Evolutionary conservation across 179 eudicot species (phyloP).

Genomic region (Beta macrorhiza): DNA sequence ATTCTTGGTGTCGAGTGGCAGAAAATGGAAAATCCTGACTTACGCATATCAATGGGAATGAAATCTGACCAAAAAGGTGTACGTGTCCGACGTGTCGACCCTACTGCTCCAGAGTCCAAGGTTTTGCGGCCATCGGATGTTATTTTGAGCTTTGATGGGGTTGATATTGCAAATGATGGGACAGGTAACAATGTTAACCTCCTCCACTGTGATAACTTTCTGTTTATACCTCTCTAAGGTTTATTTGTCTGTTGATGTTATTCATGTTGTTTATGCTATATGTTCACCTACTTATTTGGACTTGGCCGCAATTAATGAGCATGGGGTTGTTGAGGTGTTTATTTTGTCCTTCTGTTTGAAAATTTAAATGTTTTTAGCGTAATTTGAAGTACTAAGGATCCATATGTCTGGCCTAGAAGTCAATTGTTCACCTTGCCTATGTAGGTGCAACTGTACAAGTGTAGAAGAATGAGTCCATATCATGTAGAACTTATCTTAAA

Average conservation of each 20-base stretch:
- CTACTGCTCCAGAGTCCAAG: conserved; percentile 78
- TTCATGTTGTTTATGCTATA: not conserved
- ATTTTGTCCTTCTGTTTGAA: not conserved
- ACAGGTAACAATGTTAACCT: conserved; percentile 51
- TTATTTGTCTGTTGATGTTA: not conserved
- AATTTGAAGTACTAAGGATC: not conserved
- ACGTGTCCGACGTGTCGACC: conserved; percentile 85
- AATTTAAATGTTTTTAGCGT: not conserved
- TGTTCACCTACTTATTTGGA: not conserved
- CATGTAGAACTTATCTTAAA: no score
- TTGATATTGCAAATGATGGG: conserved; percentile 94
- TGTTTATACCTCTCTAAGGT: not conserved
- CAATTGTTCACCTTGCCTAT: not conserved
- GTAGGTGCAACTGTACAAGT: not conserved
- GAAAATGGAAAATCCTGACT: conserved; percentile 95
- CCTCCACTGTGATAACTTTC: not conserved
- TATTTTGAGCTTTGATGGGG: conserved; percentile 88
- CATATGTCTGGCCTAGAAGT: not conserved
- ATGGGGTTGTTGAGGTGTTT: not conserved
- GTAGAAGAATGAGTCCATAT: no score
- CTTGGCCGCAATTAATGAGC: not conserved
- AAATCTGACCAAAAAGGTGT: conserved; percentile 88
- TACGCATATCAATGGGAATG: conserved; percentile 81
- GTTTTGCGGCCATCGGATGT: conserved; percentile 85
- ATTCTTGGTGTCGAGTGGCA: conserved; percentile 96